Evolutionary conservation across 192 early-diverging fungal species (phyloP).

Genomic region (Backusella tuberculispora): DNA sequence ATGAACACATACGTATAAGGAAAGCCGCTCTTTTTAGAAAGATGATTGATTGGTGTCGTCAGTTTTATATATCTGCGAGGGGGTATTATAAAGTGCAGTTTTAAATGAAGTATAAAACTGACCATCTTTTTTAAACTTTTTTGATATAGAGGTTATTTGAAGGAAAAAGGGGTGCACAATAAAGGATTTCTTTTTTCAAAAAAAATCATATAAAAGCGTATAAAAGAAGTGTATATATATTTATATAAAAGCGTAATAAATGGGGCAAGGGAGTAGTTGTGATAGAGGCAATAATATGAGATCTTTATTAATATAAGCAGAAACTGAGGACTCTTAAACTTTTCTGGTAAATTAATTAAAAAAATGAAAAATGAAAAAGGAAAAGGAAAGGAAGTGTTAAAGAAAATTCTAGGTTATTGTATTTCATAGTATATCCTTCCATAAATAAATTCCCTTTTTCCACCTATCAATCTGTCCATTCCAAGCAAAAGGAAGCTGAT

Average conservation of each 20-base stretch:
- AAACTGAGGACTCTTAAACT: not conserved
- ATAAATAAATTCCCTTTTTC: too few relatives aligned
- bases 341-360: slow-evolving; percentile 4
- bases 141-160: not conserved
- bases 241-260: not conserved
- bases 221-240: not conserved
- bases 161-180: not conserved
- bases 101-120: not conserved
- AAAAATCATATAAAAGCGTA: not conserved
- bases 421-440: not conserved
- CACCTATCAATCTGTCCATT: too few relatives aligned
- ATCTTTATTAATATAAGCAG: not conserved
- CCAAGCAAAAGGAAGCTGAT: too few relatives aligned
- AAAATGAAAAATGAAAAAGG: not conserved
- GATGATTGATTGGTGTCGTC: not conserved
- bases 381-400: not conserved
- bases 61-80: slow-evolving; percentile 1
- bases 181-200: not conserved
- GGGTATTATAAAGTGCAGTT: slow-evolving; percentile 10
- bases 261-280: not conserved
- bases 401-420: not conserved
- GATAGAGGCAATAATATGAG: not conserved
- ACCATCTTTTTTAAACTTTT: not conserved
- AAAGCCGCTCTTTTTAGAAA: not conserved
- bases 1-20: not conserved